Percentiles rank a stretch among this genome's conserved stretches.
These are phyloP conservation scores for Nidularia pulvinata DNA, from an alignment of 768 basidiomycete genomes.

Conservation along the genomic window DNA sequence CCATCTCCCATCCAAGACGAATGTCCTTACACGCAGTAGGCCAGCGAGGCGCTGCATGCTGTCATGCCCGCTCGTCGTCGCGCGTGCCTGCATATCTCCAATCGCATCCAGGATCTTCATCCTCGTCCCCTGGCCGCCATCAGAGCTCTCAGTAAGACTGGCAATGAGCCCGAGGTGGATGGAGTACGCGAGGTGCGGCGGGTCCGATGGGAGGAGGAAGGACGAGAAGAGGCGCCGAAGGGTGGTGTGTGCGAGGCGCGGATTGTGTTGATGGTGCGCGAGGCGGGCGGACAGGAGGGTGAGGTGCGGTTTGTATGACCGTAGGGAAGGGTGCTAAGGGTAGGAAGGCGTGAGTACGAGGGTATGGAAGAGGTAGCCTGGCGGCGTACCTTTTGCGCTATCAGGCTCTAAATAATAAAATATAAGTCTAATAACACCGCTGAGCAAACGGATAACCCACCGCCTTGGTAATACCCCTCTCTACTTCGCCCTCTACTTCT, in stretches of 20 bases:
- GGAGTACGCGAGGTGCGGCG: constrained; percentile 51
- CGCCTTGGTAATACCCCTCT: constrained; percentile 68
- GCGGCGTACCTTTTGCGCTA: constrained; percentile 56
- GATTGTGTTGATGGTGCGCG: constrained; percentile 45
- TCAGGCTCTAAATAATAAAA: constrained; percentile 32
- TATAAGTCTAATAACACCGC: neutral
- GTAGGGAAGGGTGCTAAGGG: constrained; percentile 61
- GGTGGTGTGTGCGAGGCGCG: constrained; percentile 59
- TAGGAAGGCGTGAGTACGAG: neutral
- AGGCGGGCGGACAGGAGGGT: constrained; percentile 64
- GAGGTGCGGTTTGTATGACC: constrained; percentile 57
- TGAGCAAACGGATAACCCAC: constrained; percentile 35
- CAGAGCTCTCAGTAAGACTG: constrained; percentile 18
- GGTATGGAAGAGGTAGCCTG: neutral
- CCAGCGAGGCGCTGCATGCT: constrained; percentile 48
- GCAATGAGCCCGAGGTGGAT: constrained; percentile 58
- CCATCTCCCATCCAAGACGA: constrained; percentile 58
- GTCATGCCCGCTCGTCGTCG: constrained; percentile 26
- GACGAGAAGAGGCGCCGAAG: constrained; percentile 51
- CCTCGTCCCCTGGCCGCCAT: constrained; percentile 10
- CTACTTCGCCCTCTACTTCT: constrained; percentile 59
- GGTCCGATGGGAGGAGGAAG: constrained; percentile 44
- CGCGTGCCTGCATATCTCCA: constrained; percentile 25
- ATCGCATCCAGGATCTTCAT: constrained; percentile 27
- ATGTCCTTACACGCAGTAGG: constrained; percentile 56